A percentile compares a stretch with the other conserved stretches of the same genome.
Conservation (phyloP, 371 early-diverging fungal species). For the Racocetra persica region DNA sequence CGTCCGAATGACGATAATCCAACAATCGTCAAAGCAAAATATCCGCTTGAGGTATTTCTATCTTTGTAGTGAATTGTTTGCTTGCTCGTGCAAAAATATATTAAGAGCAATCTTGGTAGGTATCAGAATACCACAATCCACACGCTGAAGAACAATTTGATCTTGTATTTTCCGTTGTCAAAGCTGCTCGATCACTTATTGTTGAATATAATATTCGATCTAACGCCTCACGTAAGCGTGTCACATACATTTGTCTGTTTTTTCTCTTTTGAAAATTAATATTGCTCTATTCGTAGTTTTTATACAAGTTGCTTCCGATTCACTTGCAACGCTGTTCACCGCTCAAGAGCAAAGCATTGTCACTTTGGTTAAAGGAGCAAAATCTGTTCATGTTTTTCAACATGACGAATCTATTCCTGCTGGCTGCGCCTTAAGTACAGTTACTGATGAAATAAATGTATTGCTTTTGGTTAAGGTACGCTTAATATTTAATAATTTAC, state of each 20-base stretch:
- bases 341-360: constrained; percentile 14
- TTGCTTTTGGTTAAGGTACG: constrained; percentile 17
- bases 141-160: constrained; percentile 83
- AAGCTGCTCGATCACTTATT: constrained; percentile 78
- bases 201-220: constrained; percentile 67
- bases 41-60: constrained; percentile 61
- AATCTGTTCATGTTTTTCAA: constrained; percentile 28
- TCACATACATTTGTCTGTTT: neutral
- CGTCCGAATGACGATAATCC: constrained; percentile 66
- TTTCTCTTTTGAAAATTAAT: neutral
- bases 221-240: constrained; percentile 16
- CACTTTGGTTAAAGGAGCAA: constrained; percentile 25
- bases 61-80: constrained; percentile 15
- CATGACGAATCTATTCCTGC: constrained; percentile 20
- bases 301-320: constrained; percentile 5
- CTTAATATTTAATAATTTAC: neutral
- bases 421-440: constrained; percentile 6
- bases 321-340: neutral
- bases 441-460: constrained; percentile 23
- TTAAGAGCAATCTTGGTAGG: constrained; percentile 34
- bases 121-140: constrained; percentile 58
- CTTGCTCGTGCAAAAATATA: neutral
- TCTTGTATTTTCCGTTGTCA: constrained; percentile 74
- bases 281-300: neutral
- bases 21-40: constrained; percentile 72